Conservation (phyloP, 2,329 filamentous ascomycete species). For the Xylariaceae sp. region DNA sequence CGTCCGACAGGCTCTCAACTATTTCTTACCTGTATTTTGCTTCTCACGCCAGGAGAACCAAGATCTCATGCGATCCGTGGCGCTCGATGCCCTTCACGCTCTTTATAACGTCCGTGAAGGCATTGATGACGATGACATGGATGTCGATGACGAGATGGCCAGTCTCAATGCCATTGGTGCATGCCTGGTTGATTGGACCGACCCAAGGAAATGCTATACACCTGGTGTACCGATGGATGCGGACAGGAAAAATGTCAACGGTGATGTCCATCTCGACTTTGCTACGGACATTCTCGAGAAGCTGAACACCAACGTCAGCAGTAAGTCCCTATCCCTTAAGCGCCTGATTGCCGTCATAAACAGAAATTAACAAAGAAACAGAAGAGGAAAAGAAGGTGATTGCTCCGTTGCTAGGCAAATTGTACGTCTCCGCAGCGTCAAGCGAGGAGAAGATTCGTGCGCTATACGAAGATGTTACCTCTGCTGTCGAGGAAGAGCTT, state of each 20-base stretch:
- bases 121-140: slow-evolving; percentile 71
- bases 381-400: slow-evolving; percentile 85
- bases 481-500: slow-evolving; percentile 62
- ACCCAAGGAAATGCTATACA: slow-evolving; percentile 74
- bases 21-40: slow-evolving; percentile 93
- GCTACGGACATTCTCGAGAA: slow-evolving; percentile 75
- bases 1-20: slow-evolving; percentile 82
- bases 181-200: slow-evolving; percentile 91
- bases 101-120: slow-evolving; percentile 71
- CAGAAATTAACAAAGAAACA: slow-evolving; percentile 33
- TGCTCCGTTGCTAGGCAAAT: slow-evolving; percentile 74
- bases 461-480: slow-evolving; percentile 55
- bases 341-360: neutral
- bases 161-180: slow-evolving; percentile 74
- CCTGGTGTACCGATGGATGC: slow-evolving; percentile 50
- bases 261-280: slow-evolving; percentile 77
- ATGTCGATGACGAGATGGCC: slow-evolving; percentile 75
- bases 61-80: slow-evolving; percentile 71
- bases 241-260: slow-evolving; percentile 64
- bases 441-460: slow-evolving; percentile 56
- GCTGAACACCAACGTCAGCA: slow-evolving; percentile 63
- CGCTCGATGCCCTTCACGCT: slow-evolving; percentile 71
- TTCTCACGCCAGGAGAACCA: slow-evolving; percentile 83
- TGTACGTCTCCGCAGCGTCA: slow-evolving; percentile 71
- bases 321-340: slow-evolving; percentile 51